Base-by-base conservation (phyloP, 352 stramenopile species). In the Pythium aphanidermatum region DNA sequence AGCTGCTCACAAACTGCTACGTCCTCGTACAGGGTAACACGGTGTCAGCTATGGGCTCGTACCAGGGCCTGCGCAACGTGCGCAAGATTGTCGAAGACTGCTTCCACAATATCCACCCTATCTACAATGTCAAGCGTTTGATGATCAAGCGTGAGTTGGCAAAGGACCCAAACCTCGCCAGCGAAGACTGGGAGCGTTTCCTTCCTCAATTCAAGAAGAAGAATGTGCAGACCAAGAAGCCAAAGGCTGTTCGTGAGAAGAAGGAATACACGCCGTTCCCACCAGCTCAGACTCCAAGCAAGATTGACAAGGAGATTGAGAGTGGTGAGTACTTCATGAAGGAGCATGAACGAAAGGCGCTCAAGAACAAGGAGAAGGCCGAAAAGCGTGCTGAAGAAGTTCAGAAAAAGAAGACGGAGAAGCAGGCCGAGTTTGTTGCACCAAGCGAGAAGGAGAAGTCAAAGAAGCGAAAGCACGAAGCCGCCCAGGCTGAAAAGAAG, bases 81-180 rank as follows among this genome's bases (percentile, higher is more conserved):
- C 86, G 96, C 35, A 97, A 96, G 42, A 97, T 99, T 27, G 89
- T 99, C 16, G 72, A 98, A 51, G 97, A 99, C 63, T 99, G 96
- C 65, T 99, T 99, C 63, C 92, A 96, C n/a, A 99, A 99, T 68
- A 94, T 99, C 32, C 97, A 99, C 62, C 97, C 97, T 25, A 98
- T 99, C 45, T 99, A 99, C 83, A 98, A 99, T 60, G 98, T 99
- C 49, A 99, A 99, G 77, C 95, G 94, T n/a, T 72, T 99, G 17
- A 99, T 99, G 97, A 99, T 99, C 68, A 98, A 98, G 71, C 88
- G 95, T 28, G 97, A 99, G 70, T 70, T 99, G n/a, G 92, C 88
- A 13, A 99, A 99, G 65, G 97, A 99, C 71, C 92, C 95, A 13
- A 96, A 96, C 47, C 76, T 99, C 9, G 69, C 87, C 55, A 79